Evolutionary conservation across 2,329 filamentous ascomycete species (phyloP), one percentile per base, ranked within the genome.

Genomic region (Chaetothyriales sp.): DNA sequence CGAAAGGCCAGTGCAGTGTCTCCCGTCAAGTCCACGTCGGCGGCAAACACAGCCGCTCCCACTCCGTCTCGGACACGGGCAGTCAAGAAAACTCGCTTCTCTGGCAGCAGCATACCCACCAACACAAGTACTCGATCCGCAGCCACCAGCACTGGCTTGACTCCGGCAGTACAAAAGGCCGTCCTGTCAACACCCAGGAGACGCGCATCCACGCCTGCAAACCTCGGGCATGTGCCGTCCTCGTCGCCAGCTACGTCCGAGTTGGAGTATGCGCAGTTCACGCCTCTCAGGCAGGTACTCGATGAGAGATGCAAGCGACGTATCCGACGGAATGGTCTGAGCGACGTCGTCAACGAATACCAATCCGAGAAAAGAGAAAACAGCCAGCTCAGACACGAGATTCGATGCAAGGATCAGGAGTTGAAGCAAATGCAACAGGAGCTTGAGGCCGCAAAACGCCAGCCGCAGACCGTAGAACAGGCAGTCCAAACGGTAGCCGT

Each of bases 51-150:
- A 40, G 33, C 15, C 19, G 18, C 51, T 28, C 15, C 18, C 15
- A 62, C 60, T 7, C 60, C 60, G 4, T 52, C 59, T 5, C 54
- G 47, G 9, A 52, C 51, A 47, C 53, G 59, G 58, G 56, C 61
- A 13, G 62, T 62, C 40, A 74, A 74, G 56, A 67, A 63, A 56
- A 68, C 71, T 37, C 69, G 72, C 22, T 73, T 73, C 58, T 73
- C 72, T 1, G 70, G 72, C 48, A 67, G 69, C 5, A 66, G 66
- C 5, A 64, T 65, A 44, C 37, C 47, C 2, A 51, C 47, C 18
- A 18, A 18, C 46, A 22, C 43, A 40, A 53, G 37, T 18, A 43
- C 54, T 15, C 28, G 43, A n/a, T 19, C 33, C 6, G 7, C 48
- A 28, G 49, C 20, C 13, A 67, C 20, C 13, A 67, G 67, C 1